Evolutionary conservation across 2,329 filamentous ascomycete species (phyloP).

Genomic region (Fusarium palustre): DNA sequence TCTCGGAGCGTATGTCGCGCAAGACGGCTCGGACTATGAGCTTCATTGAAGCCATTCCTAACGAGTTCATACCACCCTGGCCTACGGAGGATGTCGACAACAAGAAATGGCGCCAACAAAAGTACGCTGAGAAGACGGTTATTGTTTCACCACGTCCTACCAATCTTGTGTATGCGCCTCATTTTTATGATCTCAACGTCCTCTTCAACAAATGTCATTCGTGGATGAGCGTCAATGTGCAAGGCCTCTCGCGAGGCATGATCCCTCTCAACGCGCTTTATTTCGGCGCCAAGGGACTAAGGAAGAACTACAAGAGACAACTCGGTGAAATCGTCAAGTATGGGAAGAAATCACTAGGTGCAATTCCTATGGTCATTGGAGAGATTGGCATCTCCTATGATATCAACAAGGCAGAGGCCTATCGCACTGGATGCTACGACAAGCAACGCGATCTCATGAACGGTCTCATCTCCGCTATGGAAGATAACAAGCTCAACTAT

Average conservation of each 20-base stretch:
- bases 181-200: constrained; percentile 59
- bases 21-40: constrained; percentile 48
- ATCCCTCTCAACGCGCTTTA: constrained; percentile 57
- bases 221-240: constrained; percentile 56
- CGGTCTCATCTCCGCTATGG: constrained; percentile 56
- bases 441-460: constrained; percentile 55
- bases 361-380: constrained; percentile 54
- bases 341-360: constrained; percentile 50
- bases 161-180: constrained; percentile 57
- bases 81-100: constrained; percentile 28
- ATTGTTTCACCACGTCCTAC: constrained; percentile 46
- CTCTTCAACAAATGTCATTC: constrained; percentile 53
- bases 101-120: constrained; percentile 27
- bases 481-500: constrained; percentile 53
- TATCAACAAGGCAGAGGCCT: constrained; percentile 53
- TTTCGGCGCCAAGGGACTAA: constrained; percentile 53
- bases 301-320: constrained; percentile 55
- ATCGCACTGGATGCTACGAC: constrained; percentile 54
- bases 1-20: constrained; percentile 51
- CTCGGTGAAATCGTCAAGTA: constrained; percentile 53
- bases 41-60: constrained; percentile 57
- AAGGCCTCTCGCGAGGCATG: constrained; percentile 55
- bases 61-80: constrained; percentile 57
- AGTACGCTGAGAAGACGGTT: constrained; percentile 47
- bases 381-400: constrained; percentile 58